These are phyloP conservation scores for Hylodesmum podocarpum DNA, from an alignment of 306 rosid species.

Conservation along the genomic window DNA sequence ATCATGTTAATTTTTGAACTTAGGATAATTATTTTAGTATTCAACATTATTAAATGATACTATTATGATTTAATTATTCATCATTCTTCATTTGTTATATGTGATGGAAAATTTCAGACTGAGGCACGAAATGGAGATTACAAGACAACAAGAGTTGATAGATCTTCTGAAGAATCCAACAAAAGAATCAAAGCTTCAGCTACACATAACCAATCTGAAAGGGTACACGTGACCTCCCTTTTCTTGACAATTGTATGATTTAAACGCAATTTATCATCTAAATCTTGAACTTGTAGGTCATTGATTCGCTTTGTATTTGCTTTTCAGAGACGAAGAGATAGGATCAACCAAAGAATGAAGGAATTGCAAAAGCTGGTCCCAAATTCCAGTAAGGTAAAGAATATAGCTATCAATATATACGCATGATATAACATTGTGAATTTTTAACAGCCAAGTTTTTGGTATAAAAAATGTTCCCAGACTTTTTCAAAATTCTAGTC, in stretches of 20 bases:
- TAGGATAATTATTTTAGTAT: no score
- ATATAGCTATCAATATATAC: not conserved
- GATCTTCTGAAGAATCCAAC: constrained; percentile 45
- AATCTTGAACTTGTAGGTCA: not conserved
- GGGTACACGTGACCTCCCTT: constrained; percentile 16
- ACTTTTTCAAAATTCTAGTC: not conserved
- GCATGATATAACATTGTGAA: not conserved
- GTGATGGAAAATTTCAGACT: constrained; percentile 24
- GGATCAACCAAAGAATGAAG: constrained; percentile 77
- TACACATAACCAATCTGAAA: constrained; percentile 75
- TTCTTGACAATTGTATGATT: not conserved
- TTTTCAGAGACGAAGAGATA: constrained; percentile 75
- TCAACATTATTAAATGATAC: no score
- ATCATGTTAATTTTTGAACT: no score
- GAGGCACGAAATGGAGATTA: constrained; percentile 38
- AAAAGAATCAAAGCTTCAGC: constrained; percentile 69
- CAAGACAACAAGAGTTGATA: constrained; percentile 41
- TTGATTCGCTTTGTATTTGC: not conserved
- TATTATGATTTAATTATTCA: no score
- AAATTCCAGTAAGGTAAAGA: constrained; percentile 73
- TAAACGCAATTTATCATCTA: not conserved
- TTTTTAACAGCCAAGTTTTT: not conserved
- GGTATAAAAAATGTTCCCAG: not conserved
- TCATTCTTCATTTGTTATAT: no score
- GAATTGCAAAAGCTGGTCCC: constrained; percentile 81